These are phyloP conservation scores for Venturia asperata DNA, from an alignment of 2,329 filamentous ascomycete genomes.

Conservation along the genomic window DNA sequence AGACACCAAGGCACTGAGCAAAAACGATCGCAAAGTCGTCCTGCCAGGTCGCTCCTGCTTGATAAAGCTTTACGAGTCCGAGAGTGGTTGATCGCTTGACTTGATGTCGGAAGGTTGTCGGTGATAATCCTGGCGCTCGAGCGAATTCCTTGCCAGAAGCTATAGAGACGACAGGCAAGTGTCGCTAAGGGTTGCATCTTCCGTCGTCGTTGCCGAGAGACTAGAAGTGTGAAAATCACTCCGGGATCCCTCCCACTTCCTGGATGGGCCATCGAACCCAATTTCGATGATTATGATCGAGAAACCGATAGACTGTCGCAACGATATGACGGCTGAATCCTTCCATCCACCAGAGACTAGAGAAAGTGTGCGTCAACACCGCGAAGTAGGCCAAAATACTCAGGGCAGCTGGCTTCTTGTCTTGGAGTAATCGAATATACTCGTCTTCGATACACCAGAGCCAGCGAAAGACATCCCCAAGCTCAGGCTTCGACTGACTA, in stretches of 20 bases:
- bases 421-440: background rate
- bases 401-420: background rate
- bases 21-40: too few relatives aligned
- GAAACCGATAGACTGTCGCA: background rate
- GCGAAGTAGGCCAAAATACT: slow-evolving; percentile 7
- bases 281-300: background rate
- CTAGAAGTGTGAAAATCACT: background rate
- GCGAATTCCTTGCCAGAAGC: too few relatives aligned
- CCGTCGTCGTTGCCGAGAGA: background rate
- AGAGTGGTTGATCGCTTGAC: too few relatives aligned
- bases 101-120: too few relatives aligned
- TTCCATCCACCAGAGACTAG: slow-evolving; percentile 3
- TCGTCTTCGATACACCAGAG: background rate
- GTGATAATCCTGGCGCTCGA: too few relatives aligned
- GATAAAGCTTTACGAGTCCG: too few relatives aligned
- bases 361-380: background rate
- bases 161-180: too few relatives aligned
- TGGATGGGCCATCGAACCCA: slow-evolving; percentile 8
- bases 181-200: too few relatives aligned
- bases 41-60: too few relatives aligned
- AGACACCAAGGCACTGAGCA: too few relatives aligned
- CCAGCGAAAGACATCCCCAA: slow-evolving; percentile 3
- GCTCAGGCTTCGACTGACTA: background rate
- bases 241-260: slow-evolving; percentile 2
- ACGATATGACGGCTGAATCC: slow-evolving; percentile 8